phyloP scores from a whole-genome alignment of 805 yeast species.

The Zygoascus ofunaensis region DNA sequence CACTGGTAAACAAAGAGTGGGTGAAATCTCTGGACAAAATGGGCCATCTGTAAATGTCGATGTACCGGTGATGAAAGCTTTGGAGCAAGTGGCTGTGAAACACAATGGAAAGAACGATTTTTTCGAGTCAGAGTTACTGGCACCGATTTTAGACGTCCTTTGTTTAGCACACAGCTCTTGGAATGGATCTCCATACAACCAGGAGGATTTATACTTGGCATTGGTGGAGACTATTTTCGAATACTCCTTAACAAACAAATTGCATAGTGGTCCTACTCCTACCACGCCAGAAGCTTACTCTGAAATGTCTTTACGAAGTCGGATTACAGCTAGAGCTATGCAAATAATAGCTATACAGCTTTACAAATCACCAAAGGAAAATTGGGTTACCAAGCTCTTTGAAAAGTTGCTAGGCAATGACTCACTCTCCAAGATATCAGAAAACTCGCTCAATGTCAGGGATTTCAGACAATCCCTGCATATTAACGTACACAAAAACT shows the following conservation, averaged over 20 bases:
- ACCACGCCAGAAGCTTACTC: not conserved
- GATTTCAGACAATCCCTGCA: constrained; percentile 42
- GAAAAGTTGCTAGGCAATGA: constrained; percentile 21
- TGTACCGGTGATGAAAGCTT: constrained; percentile 20
- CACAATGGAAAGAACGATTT: constrained; percentile 2
- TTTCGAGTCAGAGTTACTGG: constrained; percentile 25
- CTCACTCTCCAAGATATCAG: constrained; percentile 16
- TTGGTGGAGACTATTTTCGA: not conserved
- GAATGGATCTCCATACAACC: constrained; percentile 31
- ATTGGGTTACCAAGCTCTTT: constrained; percentile 21
- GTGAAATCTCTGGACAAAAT: not conserved
- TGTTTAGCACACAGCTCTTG: constrained; percentile 70
- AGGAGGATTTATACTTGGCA: not conserved
- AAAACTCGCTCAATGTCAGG: constrained; percentile 35
- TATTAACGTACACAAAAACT: constrained; percentile 36
- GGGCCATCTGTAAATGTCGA: not conserved
- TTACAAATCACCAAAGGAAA: constrained; percentile 41
- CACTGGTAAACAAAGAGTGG: constrained; percentile 22
- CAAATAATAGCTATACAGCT: constrained; percentile 68
- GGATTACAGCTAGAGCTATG: constrained; percentile 53
- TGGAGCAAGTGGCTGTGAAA: constrained; percentile 20
- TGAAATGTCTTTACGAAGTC: not conserved
- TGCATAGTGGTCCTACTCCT: not conserved
- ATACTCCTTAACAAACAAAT: no score
- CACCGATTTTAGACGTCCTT: constrained; percentile 62